phyloP scores from a whole-genome alignment of 2,329 filamentous ascomycete species.

The Trichoderma afroharzianum region DNA sequence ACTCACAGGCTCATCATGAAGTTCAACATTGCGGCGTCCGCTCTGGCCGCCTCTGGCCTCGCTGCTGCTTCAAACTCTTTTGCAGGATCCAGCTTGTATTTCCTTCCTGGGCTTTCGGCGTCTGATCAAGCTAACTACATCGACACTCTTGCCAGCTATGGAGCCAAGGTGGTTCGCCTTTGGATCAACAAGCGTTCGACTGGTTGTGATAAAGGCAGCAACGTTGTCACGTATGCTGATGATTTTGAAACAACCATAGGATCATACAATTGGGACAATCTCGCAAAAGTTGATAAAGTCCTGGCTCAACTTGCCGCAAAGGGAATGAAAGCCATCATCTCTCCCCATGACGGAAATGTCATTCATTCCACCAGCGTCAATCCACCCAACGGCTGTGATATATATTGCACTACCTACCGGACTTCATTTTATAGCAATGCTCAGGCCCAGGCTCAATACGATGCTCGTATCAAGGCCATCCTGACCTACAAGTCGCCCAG shows the following conservation, averaged over 20 bases:
- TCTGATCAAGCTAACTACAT: conserved; percentile 21
- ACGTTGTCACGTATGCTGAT: conserved; percentile 10
- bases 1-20: not conserved
- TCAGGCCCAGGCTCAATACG: conserved; percentile 29
- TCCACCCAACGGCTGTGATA: conserved; percentile 5
- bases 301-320: conserved; percentile 6
- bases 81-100: conserved; percentile 23
- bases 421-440: conserved; percentile 29
- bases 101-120: conserved; percentile 20
- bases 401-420: conserved; percentile 22
- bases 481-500: conserved; percentile 30
- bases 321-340: conserved; percentile 21
- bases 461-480: conserved; percentile 29
- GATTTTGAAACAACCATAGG: conserved; percentile 21
- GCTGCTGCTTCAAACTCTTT: conserved; percentile 15
- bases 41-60: not conserved
- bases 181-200: conserved; percentile 18
- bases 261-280: conserved; percentile 20
- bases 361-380: not conserved
- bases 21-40: not conserved
- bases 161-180: conserved; percentile 21
- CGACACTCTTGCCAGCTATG: conserved; percentile 15
- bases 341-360: conserved; percentile 20
- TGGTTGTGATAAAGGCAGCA: conserved; percentile 21
- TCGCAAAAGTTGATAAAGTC: conserved; percentile 19